Evolutionary conservation across 192 early-diverging fungal species (phyloP).

Genomic region (Radiomyces spectabilis): DNA sequence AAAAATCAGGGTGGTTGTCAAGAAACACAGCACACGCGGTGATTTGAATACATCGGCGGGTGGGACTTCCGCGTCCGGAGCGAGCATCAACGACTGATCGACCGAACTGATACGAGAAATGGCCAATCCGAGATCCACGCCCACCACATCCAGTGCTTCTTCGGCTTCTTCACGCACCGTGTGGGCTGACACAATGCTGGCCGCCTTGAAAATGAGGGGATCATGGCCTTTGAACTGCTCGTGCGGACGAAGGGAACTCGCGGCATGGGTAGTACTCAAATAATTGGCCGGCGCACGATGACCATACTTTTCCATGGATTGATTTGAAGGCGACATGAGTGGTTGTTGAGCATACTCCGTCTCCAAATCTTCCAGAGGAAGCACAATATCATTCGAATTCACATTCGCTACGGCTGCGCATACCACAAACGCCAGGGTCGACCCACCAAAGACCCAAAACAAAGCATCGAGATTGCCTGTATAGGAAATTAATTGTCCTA

Average conservation of each 20-base stretch:
- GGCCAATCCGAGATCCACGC: slow-evolving; percentile 9
- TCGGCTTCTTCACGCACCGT: slow-evolving; percentile 13
- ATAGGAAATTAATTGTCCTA: slow-evolving; percentile 3
- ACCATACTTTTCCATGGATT: too few species aligned
- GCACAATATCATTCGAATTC: too few species aligned
- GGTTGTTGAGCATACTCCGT: too few species aligned
- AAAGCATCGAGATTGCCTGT: slow-evolving; percentile 5
- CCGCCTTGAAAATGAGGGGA: slow-evolving; percentile 1
- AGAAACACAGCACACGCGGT: neutral
- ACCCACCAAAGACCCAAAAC: slow-evolving; percentile 10
- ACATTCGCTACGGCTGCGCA: too few species aligned
- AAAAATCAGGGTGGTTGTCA: slow-evolving; percentile 1
- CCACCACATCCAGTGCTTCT: slow-evolving; percentile 11
- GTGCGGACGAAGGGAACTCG: too few species aligned
- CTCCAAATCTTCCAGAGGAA: too few species aligned
- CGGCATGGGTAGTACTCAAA: too few species aligned
- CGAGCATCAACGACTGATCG: slow-evolving; percentile 6
- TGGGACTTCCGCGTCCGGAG: neutral
- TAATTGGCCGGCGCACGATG: too few species aligned
- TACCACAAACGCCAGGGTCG: neutral
- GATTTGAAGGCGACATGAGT: too few species aligned
- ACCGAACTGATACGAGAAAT: slow-evolving; percentile 7
- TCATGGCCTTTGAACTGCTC: neutral
- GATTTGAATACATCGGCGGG: neutral
- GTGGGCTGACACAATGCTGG: slow-evolving; percentile 3